Evolutionary conservation across 208 protist genomes (phyloP).

Genomic region (Leishmania tropica): DNA sequence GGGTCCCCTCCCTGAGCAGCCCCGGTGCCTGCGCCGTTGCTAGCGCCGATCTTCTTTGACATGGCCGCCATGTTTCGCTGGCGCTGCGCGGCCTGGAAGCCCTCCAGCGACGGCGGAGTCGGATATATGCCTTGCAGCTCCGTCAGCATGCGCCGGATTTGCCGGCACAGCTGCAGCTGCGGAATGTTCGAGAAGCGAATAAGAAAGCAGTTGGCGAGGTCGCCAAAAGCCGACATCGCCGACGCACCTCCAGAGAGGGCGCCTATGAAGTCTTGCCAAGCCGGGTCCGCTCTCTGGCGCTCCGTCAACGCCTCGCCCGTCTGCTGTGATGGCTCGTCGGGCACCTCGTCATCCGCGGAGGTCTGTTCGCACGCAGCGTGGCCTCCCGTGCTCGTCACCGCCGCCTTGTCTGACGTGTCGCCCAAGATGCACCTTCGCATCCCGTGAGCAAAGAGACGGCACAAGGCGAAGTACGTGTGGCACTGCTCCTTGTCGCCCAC

Average conservation of each 20-base stretch:
- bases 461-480: slow-evolving; percentile 54
- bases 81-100: slow-evolving; percentile 42
- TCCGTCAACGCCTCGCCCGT: neutral
- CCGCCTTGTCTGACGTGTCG: neutral
- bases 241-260: neutral
- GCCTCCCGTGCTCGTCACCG: neutral
- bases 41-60: slow-evolving; percentile 8
- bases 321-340: neutral
- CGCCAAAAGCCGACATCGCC: neutral
- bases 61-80: slow-evolving; percentile 32
- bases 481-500: slow-evolving; percentile 67
- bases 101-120: slow-evolving; percentile 24
- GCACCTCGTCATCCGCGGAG: neutral
- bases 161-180: slow-evolving; percentile 56
- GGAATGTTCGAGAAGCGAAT: slow-evolving; percentile 55
- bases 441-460: slow-evolving; percentile 45
- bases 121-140: slow-evolving; percentile 33
- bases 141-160: slow-evolving; percentile 46
- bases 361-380: neutral
- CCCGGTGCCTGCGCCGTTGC: neutral
- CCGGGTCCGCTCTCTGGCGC: neutral
- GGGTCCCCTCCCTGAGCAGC: neutral
- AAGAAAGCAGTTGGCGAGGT: slow-evolving; percentile 24
- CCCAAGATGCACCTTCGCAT: slow-evolving; percentile 34
- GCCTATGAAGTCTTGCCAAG: slow-evolving; percentile 1